A percentile compares a stretch with the other conserved stretches of the same genome.
These are phyloP conservation scores for Penicillium rolfsii DNA, from an alignment of 2,329 filamentous ascomycete species.

Conservation along the genomic window DNA sequence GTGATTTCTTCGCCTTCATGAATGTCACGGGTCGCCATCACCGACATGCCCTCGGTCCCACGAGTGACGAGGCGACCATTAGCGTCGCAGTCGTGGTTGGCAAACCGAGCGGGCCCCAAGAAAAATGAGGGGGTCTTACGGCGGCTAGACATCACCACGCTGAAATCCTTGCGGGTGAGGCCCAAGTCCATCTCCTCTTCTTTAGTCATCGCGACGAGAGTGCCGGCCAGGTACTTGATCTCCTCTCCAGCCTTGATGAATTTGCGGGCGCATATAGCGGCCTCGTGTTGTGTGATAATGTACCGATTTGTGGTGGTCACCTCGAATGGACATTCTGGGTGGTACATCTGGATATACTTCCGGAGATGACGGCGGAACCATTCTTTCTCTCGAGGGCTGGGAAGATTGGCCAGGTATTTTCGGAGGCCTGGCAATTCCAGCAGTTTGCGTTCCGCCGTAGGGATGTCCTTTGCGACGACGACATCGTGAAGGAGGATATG, in stretches of 20 bases:
- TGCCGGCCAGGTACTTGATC: slow-evolving; percentile 88
- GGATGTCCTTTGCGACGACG: slow-evolving; percentile 72
- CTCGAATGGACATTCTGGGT: slow-evolving; percentile 92
- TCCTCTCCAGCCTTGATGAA: slow-evolving; percentile 79
- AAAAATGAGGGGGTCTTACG: slow-evolving; percentile 91
- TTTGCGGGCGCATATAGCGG: slow-evolving; percentile 78
- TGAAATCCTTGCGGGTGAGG: slow-evolving; percentile 86
- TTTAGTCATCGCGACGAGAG: slow-evolving; percentile 87
- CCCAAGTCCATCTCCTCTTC: slow-evolving; percentile 87
- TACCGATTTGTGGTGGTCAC: slow-evolving; percentile 93
- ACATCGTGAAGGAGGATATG: slow-evolving; percentile 66
- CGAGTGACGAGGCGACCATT: slow-evolving; percentile 86
- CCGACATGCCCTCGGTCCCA: slow-evolving; percentile 84
- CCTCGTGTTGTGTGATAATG: slow-evolving; percentile 87
- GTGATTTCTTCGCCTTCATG: slow-evolving; percentile 91
- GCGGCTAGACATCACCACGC: slow-evolving; percentile 90
- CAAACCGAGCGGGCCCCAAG: slow-evolving; percentile 91
- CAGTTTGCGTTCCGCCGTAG: slow-evolving; percentile 71
- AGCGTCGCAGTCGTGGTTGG: slow-evolving; percentile 94
- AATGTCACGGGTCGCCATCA: slow-evolving; percentile 81
- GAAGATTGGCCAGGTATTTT: slow-evolving; percentile 70
- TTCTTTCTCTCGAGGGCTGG: slow-evolving; percentile 76
- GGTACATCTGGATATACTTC: slow-evolving; percentile 90
- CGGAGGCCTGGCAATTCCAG: slow-evolving; percentile 73
- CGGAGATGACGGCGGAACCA: slow-evolving; percentile 85